Evolutionary conservation across 371 early-diverging fungal species (phyloP).

Genomic region (Nematocida parisii): DNA sequence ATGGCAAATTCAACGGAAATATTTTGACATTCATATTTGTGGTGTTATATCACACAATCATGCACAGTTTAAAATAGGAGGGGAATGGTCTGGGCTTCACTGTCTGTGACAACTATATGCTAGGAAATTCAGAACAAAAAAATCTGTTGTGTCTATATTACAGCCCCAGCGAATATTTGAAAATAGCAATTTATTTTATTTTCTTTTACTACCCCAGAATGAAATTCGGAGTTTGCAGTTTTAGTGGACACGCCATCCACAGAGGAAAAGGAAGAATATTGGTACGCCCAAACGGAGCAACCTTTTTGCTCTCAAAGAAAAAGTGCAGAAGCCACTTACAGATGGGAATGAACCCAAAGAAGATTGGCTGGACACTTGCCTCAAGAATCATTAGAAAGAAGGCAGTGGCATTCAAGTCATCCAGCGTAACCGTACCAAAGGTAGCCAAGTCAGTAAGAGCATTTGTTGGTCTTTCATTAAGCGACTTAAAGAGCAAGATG

Average conservation of each 20-base stretch:
- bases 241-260: conserved; percentile 58
- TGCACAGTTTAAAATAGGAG: no score
- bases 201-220: conserved; percentile 56
- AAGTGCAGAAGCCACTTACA: conserved; percentile 49
- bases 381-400: conserved; percentile 54
- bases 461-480: conserved; percentile 52
- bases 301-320: conserved; percentile 39
- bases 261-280: conserved; percentile 57
- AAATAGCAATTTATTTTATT: conserved; percentile 42
- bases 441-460: conserved; percentile 52
- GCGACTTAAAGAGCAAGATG: conserved; percentile 57
- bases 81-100: no score
- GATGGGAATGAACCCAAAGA: conserved; percentile 58
- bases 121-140: no score
- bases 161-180: neutral
- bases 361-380: conserved; percentile 50
- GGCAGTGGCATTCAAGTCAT: conserved; percentile 52
- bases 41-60: no score
- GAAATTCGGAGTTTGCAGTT: conserved; percentile 58
- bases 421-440: conserved; percentile 43
- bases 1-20: no score
- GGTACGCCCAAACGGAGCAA: conserved; percentile 43
- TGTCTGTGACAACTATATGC: no score
- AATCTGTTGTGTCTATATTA: no score
- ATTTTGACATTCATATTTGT: no score